These are phyloP conservation scores for Picochlorum sp. DNA, from an alignment of 139 green algal species.

Conservation along the genomic window DNA sequence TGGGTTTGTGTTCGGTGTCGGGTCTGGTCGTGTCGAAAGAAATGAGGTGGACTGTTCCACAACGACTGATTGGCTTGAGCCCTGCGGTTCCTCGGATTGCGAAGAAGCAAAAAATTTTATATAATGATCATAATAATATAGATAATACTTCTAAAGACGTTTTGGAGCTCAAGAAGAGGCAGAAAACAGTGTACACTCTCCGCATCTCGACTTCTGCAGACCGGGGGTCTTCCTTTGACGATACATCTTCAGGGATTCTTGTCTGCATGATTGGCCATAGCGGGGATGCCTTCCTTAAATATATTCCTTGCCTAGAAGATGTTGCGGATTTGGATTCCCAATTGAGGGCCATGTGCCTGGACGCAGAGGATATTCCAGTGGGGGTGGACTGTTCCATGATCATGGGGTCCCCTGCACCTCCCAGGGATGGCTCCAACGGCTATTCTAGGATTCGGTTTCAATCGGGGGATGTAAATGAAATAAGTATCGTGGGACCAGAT, in stretches of 20 bases:
- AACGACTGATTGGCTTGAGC: too few species aligned
- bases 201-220: constrained; percentile 37
- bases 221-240: constrained; percentile 31
- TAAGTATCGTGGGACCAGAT: constrained; percentile 46
- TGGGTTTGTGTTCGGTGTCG: too few species aligned
- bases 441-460: constrained; percentile 45
- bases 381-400: constrained; percentile 25
- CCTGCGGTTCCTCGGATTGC: too few species aligned
- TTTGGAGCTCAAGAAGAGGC: neutral
- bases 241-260: constrained; percentile 32
- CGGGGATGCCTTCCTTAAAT: constrained; percentile 35
- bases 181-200: constrained; percentile 51
- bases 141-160: neutral
- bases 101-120: neutral
- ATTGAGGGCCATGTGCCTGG: constrained; percentile 32
- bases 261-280: constrained; percentile 44
- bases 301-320: constrained; percentile 38
- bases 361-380: neutral
- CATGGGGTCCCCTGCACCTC: neutral
- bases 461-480: constrained; percentile 57
- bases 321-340: constrained; percentile 12
- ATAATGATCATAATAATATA: neutral
- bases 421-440: neutral
- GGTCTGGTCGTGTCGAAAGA: too few species aligned
- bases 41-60: too few species aligned